These are phyloP conservation scores for Trichoderma asperelloides DNA, from an alignment of 495 filamentous ascomycete genomes.

Conservation along the genomic window DNA sequence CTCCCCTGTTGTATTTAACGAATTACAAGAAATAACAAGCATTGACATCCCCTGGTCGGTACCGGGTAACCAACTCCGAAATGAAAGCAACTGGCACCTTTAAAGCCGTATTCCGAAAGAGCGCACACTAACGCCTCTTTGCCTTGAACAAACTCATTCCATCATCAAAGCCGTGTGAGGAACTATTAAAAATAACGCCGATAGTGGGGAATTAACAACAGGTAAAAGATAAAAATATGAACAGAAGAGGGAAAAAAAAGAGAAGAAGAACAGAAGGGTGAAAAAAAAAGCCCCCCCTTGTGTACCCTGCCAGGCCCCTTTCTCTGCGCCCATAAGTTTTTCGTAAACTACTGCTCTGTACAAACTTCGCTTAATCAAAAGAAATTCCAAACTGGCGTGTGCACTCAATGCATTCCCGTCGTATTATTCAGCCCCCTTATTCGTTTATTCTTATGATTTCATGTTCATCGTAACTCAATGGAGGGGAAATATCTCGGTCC, in stretches of 20 bases:
- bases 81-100: background rate
- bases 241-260: background rate
- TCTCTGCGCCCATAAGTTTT: background rate
- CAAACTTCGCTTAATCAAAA: background rate
- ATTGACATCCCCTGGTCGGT: background rate
- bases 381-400: background rate
- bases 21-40: background rate
- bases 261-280: background rate
- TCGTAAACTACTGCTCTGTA: background rate
- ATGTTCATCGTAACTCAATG: constrained; percentile 32
- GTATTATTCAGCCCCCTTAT: background rate
- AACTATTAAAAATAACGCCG: background rate
- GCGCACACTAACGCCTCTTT: background rate
- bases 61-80: background rate
- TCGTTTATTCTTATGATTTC: background rate
- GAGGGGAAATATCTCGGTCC: constrained; percentile 73
- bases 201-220: background rate
- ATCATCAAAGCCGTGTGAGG: background rate
- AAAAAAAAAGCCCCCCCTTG: background rate
- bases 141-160: background rate
- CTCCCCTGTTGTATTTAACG: background rate
- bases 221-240: background rate
- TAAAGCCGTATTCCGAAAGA: background rate
- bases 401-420: background rate
- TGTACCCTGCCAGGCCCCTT: background rate